A percentile compares a stretch with the other conserved stretches of the same genome.
Conservation (phyloP, 768 basidiomycete genomes). For the Agrocybe chaxingu region DNA sequence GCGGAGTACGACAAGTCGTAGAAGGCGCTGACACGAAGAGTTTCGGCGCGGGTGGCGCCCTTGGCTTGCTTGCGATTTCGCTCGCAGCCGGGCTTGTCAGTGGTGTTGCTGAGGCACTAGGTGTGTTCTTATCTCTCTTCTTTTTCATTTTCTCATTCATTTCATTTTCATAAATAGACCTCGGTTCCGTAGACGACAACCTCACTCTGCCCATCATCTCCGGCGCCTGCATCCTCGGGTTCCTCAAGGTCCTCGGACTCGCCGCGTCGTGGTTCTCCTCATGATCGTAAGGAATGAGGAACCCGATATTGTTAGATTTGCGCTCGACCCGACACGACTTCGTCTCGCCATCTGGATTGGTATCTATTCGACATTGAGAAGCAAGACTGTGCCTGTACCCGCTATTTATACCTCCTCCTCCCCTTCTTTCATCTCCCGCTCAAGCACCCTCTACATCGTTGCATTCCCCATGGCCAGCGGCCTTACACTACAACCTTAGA, state of each 20-base stretch:
- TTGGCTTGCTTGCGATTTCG: constrained; percentile 55
- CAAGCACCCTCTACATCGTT: no score
- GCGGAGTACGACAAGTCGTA: constrained; percentile 37
- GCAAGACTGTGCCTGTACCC: no score
- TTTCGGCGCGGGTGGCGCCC: constrained; percentile 33
- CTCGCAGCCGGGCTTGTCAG: constrained; percentile 73
- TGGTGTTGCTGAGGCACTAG: constrained; percentile 86
- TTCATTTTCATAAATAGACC: constrained; percentile 43
- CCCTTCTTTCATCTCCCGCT: no score
- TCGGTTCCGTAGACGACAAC: constrained; percentile 86
- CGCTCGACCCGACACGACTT: neutral
- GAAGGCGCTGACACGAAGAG: constrained; percentile 11
- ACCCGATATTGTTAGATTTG: no score
- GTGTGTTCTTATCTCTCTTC: constrained; percentile 40
- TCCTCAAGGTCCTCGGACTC: constrained; percentile 37
- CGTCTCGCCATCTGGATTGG: no score
- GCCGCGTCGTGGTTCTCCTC: constrained; percentile 23
- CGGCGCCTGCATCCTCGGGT: constrained; percentile 55
- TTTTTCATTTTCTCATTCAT: constrained; percentile 2
- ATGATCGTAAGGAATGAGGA: neutral
- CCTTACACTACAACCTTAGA: no score
- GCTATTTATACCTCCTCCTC: no score
- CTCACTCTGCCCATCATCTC: constrained; percentile 86
- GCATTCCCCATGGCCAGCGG: no score
- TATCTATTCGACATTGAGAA: no score